These are phyloP conservation scores for Paraconiothyrium brasiliense DNA, from an alignment of 2,329 filamentous ascomycete species.

Conservation along the genomic window DNA sequence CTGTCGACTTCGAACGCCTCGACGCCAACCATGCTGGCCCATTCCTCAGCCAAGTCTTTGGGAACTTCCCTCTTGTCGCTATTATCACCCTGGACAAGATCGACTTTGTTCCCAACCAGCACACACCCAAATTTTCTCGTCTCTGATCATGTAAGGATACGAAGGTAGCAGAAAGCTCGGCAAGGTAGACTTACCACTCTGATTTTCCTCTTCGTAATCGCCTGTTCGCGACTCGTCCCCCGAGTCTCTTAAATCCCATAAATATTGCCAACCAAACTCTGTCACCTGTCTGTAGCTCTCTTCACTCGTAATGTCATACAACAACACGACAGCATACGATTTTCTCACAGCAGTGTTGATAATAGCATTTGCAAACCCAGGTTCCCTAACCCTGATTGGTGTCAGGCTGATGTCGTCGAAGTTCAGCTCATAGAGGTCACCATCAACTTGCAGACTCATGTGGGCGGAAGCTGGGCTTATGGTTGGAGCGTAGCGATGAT, in stretches of 20 bases:
- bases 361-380: constrained; percentile 12
- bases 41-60: constrained; percentile 19
- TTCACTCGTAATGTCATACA: constrained; percentile 40
- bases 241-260: constrained; percentile 23
- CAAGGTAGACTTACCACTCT: not conserved
- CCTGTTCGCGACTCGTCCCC: not conserved
- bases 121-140: constrained; percentile 25
- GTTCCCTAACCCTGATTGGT: constrained; percentile 20
- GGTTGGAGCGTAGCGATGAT: constrained; percentile 23
- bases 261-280: constrained; percentile 27
- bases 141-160: not conserved
- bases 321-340: constrained; percentile 36
- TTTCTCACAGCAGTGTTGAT: constrained; percentile 20
- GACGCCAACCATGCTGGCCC: constrained; percentile 22
- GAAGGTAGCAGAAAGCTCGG: too few species aligned
- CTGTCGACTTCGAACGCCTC: constrained; percentile 22
- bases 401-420: constrained; percentile 36
- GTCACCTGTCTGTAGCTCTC: constrained; percentile 35
- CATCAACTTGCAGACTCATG: constrained; percentile 22
- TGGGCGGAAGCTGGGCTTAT: not conserved
- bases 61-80: constrained; percentile 20
- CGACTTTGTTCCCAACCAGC: constrained; percentile 28
- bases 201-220: not conserved
- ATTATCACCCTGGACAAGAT: constrained; percentile 16
- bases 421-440: constrained; percentile 16